phyloP scores from a whole-genome alignment of 2,329 filamentous ascomycete genomes.

The Aspergillus sp. region DNA sequence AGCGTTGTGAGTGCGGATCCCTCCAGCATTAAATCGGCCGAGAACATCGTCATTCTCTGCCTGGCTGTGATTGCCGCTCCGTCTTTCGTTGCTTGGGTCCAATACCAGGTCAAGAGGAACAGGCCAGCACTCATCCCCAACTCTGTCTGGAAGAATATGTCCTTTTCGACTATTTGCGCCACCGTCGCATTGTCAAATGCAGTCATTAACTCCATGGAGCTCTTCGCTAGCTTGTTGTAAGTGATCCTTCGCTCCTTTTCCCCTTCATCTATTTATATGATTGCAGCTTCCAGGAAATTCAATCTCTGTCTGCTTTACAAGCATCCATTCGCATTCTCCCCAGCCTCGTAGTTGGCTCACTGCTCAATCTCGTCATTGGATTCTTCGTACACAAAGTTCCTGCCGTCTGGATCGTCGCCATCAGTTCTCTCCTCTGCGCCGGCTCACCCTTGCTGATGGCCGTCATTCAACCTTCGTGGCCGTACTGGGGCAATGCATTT shows the following conservation, averaged over 20 bases:
- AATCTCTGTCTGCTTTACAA: slow-evolving; percentile 41
- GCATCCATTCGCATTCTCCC: slow-evolving; percentile 46
- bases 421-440: slow-evolving; percentile 40
- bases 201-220: slow-evolving; percentile 45
- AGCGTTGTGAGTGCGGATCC: slow-evolving; percentile 18
- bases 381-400: slow-evolving; percentile 43
- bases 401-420: slow-evolving; percentile 36
- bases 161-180: slow-evolving; percentile 54
- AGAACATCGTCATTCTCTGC: slow-evolving; percentile 44
- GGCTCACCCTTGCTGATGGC: slow-evolving; percentile 53
- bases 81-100: slow-evolving; percentile 52
- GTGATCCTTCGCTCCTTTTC: slow-evolving; percentile 11
- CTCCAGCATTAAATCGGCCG: slow-evolving; percentile 37
- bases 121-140: slow-evolving; percentile 59
- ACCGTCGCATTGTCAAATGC: slow-evolving; percentile 45
- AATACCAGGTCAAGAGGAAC: slow-evolving; percentile 40
- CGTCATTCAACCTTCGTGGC: slow-evolving; percentile 42
- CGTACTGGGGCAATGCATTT: slow-evolving; percentile 50
- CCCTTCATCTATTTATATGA: slow-evolving; percentile 3
- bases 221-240: slow-evolving; percentile 48
- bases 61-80: slow-evolving; percentile 42
- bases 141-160: slow-evolving; percentile 54
- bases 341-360: slow-evolving; percentile 38
- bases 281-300: slow-evolving; percentile 49
- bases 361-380: slow-evolving; percentile 43